Percentiles rank a stretch among this genome's conserved stretches.
phyloP scores from a whole-genome alignment of 169 alveolate species.

The Eimeria sp. region DNA sequence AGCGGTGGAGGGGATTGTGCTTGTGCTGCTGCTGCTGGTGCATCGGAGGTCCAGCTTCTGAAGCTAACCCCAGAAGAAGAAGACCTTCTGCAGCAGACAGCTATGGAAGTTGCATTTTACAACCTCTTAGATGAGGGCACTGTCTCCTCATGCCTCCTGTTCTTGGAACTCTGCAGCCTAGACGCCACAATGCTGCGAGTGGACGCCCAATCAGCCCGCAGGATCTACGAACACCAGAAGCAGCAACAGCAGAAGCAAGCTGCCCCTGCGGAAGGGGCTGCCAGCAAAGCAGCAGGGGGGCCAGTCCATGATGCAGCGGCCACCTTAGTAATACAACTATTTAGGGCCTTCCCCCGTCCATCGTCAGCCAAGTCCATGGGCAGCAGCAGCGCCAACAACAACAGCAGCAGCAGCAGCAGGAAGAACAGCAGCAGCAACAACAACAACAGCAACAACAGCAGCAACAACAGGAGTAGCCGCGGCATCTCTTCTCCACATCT shows the following conservation, averaged over 20 bases:
- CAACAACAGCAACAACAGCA: conserved; percentile 58
- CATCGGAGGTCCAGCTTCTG: conserved; percentile 14
- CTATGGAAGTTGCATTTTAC: conserved; percentile 85
- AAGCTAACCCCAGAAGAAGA: conserved; percentile 40
- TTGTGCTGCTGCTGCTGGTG: background rate
- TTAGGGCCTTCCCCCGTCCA: conserved; percentile 65
- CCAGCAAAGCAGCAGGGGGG: background rate
- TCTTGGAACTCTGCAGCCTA: conserved; percentile 86
- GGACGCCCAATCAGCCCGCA: conserved; percentile 86
- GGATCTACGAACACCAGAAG: conserved; percentile 74
- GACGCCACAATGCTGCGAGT: conserved; percentile 86
- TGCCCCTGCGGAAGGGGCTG: background rate
- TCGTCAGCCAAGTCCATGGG: background rate
- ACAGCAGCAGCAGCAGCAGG: conserved; percentile 29
- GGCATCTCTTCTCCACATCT: conserved; percentile 83
- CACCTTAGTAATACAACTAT: conserved; percentile 22
- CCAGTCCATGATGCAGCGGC: conserved; percentile 10
- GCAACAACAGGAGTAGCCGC: conserved; percentile 69
- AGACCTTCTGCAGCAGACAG: conserved; percentile 80
- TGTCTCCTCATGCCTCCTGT: conserved; percentile 83
- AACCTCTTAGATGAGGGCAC: conserved; percentile 86
- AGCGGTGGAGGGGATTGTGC: background rate
- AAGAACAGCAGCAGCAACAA: background rate
- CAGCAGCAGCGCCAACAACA: background rate
- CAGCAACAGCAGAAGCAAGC: conserved; percentile 59